Base-by-base conservation (phyloP, 2,329 filamentous ascomycete genomes). In the Exophiala viscosa region DNA sequence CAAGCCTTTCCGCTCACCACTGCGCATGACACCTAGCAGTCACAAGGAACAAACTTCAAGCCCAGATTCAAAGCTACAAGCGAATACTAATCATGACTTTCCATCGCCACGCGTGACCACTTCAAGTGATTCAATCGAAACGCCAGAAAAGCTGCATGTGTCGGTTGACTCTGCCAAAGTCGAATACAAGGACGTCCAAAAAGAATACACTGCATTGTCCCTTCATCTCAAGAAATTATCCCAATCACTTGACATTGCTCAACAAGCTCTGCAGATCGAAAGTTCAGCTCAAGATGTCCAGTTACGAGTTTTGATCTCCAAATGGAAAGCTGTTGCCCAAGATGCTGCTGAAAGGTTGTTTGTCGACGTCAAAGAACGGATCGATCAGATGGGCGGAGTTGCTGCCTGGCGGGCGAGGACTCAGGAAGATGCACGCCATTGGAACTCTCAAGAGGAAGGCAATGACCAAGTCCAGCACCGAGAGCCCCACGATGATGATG, bases 1-100 rank as follows among this genome's bases (percentile, higher is more conserved):
- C 57, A 86, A 84, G 65, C 86, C 86, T 0, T 90, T 90, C 72
- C 84, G 85, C 60, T 88, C 86, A 41, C 86, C 77, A 48, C 43
- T 60, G 10, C 50, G 54, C 17, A 28, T 47, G 44, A 39, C 52
- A 38, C 43, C 32, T 33, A 39, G 15, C 33, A 52, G 44, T 33
- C 32, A 40, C 34, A 38, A 17, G 28, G 20, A 43, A 36, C 35
- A 18, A 35, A 34, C 4, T 40, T 18, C 48, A 18, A 36, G 13
- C 18, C 35, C 33, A 17, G 49, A 44, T 14, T 17, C 40, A 11
- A 35, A 14, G 40, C 33, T 23, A 45, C 40, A 42, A 5, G 17
- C 10, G 14, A 43, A 35, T 34, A 48, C 43, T 11, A 38, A 41
- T 3, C 42, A 33, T 28, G 23, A 28, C 23, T 28, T 28, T 55